phyloP scores from a whole-genome alignment of 2,329 filamentous ascomycete genomes.

The Plectosphaerella sp. region DNA sequence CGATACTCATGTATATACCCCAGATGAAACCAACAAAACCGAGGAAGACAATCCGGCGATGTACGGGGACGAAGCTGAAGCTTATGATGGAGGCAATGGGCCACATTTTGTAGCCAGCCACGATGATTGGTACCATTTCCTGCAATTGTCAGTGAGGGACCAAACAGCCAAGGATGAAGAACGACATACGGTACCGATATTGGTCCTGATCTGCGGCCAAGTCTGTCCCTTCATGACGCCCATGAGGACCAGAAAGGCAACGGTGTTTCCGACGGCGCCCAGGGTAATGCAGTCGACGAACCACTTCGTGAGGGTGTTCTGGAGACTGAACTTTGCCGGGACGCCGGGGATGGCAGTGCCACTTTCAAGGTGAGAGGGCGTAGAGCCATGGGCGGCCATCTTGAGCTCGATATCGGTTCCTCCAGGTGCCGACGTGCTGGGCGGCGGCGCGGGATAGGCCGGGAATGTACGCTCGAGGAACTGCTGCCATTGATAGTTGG shows the following conservation, averaged over 20 bases:
- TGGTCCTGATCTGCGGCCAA: constrained; percentile 27
- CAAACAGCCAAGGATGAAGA: background rate
- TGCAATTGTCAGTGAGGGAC: constrained; percentile 10
- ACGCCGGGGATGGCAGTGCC: constrained; percentile 14
- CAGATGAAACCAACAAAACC: constrained; percentile 44
- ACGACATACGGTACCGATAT: constrained; percentile 28
- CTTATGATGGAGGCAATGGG: constrained; percentile 46
- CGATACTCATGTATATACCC: constrained; percentile 48
- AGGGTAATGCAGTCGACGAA: constrained; percentile 45
- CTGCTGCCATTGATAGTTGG: constrained; percentile 56
- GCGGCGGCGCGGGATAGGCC: constrained; percentile 25
- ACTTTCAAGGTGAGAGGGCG: background rate
- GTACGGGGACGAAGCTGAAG: constrained; percentile 44
- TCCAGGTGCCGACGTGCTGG: constrained; percentile 17
- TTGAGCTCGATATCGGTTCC: constrained; percentile 23
- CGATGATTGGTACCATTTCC: constrained; percentile 43
- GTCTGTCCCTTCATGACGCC: constrained; percentile 38
- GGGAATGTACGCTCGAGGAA: constrained; percentile 49
- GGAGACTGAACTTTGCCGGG: constrained; percentile 30
- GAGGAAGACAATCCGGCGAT: constrained; percentile 43
- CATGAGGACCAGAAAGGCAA: constrained; percentile 42
- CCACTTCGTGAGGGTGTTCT: constrained; percentile 42
- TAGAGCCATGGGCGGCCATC: constrained; percentile 11
- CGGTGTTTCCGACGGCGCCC: constrained; percentile 40
- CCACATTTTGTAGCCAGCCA: constrained; percentile 48